These are phyloP conservation scores for Coemansia sp. DNA, from an alignment of 192 early-diverging fungal genomes.

Conservation along the genomic window DNA sequence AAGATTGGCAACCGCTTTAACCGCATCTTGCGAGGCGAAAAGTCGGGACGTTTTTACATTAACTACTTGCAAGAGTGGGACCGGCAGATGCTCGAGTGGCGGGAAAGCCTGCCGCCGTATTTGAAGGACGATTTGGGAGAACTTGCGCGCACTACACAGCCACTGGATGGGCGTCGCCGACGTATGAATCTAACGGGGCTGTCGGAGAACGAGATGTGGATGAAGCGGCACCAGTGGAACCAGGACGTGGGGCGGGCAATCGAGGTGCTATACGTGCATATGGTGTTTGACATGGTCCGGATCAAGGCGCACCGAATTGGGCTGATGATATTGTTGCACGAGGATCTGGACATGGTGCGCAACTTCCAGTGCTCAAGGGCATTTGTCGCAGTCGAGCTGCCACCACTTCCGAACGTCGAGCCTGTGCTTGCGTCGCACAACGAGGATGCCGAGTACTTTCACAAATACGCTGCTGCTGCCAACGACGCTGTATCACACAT, in stretches of 20 bases:
- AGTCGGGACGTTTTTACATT: constrained; percentile 39
- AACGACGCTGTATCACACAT: constrained; percentile 32
- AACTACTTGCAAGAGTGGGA: constrained; percentile 56
- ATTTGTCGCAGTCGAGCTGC: constrained; percentile 37
- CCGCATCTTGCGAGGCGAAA: constrained; percentile 50
- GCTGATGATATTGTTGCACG: constrained; percentile 50
- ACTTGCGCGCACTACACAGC: constrained; percentile 50
- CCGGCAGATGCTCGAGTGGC: constrained; percentile 57
- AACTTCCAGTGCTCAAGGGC: constrained; percentile 56
- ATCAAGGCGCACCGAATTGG: constrained; percentile 55
- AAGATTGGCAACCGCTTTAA: constrained; percentile 56
- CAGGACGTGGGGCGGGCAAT: constrained; percentile 44
- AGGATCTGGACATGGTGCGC: constrained; percentile 56
- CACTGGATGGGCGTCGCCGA: constrained; percentile 38
- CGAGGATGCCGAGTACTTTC: constrained; percentile 45
- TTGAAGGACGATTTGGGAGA: constrained; percentile 32
- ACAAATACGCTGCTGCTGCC: constrained; percentile 20
- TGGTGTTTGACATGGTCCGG: constrained; percentile 49
- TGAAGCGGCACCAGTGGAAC: constrained; percentile 57
- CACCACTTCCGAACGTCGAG: constrained; percentile 11
- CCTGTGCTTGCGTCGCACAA: constrained; percentile 22
- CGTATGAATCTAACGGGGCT: constrained; percentile 54
- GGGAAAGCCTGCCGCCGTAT: constrained; percentile 36
- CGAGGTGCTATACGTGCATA: constrained; percentile 54
- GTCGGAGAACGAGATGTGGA: constrained; percentile 56